Base-by-base conservation (phyloP, 257 asterid genomes). In the Gentiana dahurica region DNA sequence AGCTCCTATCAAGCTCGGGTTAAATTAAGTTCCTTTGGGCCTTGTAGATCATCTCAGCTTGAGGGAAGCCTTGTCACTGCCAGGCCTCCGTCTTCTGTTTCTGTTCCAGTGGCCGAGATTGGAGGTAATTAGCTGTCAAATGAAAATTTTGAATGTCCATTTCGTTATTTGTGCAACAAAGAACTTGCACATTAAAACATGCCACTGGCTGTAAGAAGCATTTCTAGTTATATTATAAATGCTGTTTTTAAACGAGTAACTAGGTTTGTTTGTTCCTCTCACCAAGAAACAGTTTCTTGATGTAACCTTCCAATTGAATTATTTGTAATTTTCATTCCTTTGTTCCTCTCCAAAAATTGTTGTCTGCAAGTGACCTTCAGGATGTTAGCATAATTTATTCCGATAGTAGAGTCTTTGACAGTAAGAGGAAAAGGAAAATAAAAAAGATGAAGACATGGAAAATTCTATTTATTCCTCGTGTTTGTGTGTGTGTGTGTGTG, bases 41-140 rank as follows among this genome's bases (percentile, higher is more conserved):
- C 82, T 39, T 70, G 90, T 53, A 63, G 69, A 67, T 68, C 81
- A 0, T 77, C 95, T 66, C 79, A 59, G 44, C 62, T 85, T 57
- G 85, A 85, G 63, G 89, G 81, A 64, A 77, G 79, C 73, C 61
- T 85, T 64, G 83, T 71, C 68, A 71, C 94, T 2, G 91, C 85
- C 69, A 83, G 69, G 73, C 78, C 81, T 38, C 76, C 82, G 4
- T 62, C 87, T 60, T 79, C 93, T 6, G 75, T 68, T 13, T 68
- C 89, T 57, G 86, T 77, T 53, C 72, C 82, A 6, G 55, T 65
- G 8, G 79, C 79, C 39, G 87, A 82, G 63, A 75, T 61, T 8
- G 71, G 65, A 77, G 88, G 90, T 79, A 66, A 65, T 34, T 41
- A 9, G 33, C 8, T 34, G 10, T 3, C 24, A 8, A 38, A 24